Evolutionary conservation across 805 yeast genomes (phyloP).

Genomic region (Starmerella powellii): DNA sequence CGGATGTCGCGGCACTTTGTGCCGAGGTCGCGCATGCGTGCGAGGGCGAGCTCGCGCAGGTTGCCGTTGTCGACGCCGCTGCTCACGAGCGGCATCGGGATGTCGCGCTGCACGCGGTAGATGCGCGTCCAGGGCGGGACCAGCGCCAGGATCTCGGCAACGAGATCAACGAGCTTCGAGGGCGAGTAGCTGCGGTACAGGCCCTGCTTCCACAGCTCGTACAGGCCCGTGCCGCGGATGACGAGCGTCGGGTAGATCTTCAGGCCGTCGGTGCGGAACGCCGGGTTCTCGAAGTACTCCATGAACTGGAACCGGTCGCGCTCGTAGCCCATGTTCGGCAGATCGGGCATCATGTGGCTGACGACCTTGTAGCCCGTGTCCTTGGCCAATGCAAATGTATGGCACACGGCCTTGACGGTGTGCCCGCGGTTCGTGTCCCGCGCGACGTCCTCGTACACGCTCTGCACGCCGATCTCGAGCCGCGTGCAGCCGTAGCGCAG

Average conservation of each 20-base stretch:
- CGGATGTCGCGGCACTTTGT: conserved; percentile 92
- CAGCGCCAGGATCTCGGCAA: conserved; percentile 86
- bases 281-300: conserved; percentile 95
- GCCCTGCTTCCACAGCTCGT: conserved; percentile 95
- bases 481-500: conserved; percentile 92
- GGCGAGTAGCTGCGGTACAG: conserved; percentile 90
- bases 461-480: conserved; percentile 92
- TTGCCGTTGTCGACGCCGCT: conserved; percentile 98
- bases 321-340: conserved; percentile 98
- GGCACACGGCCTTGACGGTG: conserved; percentile 90
- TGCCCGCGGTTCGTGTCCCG: conserved; percentile 97
- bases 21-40: conserved; percentile 97
- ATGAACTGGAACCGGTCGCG: conserved; percentile 90
- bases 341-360: conserved; percentile 98
- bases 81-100: conserved; percentile 96
- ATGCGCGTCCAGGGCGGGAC: conserved; percentile 99
- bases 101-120: conserved; percentile 95
- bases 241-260: conserved; percentile 93
- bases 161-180: conserved; percentile 82
- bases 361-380: conserved; percentile 98
- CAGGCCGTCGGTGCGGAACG: conserved; percentile 90
- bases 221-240: conserved; percentile 92
- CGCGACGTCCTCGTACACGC: conserved; percentile 96
- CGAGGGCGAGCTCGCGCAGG: conserved; percentile 84
- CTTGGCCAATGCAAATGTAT: conserved; percentile 89